Evolutionary conservation across 345 rosid genomes (phyloP), one percentile per base, ranked within the genome.

Genomic region (Lepidium africanum): DNA sequence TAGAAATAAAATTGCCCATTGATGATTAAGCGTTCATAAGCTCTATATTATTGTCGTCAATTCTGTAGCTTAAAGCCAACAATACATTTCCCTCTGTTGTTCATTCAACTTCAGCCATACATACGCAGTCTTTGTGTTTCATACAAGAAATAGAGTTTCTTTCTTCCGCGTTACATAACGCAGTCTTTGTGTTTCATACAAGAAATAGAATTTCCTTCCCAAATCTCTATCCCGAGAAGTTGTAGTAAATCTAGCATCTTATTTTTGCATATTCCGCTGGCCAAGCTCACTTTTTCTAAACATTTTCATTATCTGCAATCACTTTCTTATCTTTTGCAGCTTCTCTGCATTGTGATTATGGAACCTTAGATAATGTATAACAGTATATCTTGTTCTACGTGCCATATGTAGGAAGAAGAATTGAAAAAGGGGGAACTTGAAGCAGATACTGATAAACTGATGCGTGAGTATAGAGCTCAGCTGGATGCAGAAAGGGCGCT

Each of bases 401-500:
- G 63, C 50, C 78, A 40, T 77, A 57, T 69, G 47, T 74, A 94
- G 99, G 99, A 94, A 74, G 99, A 94, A 59, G 97, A 88, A 74
- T 3, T 85, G 74, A 94, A 67, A 74, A 85, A 83, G 77, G 99
- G 96, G 21, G 94, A 86, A 81, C 70, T 87, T 65, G 98, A 95
- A 79, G 88, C 87, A 71, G 98, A 91, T 76, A 88, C 82, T 5
- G 97, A 95, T 80, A 86, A 85, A 78, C 86, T 95, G 93, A 95
- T 95, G 99, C 82, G 86, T 40, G 96, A 91, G 76, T 95, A 95
- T 80, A 84, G 99, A 79, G 97, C 99, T 49, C 97, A 91, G 79
- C 79, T 94, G 39, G 96, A 91, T 83, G 99, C 96, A 66, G 99
- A 95, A 79, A 86, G 99, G 81, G 83, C 99, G 16, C 71, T 37